These are phyloP conservation scores for Ophiocytium majus DNA, from an alignment of 352 stramenopile species.

Conservation along the genomic window DNA sequence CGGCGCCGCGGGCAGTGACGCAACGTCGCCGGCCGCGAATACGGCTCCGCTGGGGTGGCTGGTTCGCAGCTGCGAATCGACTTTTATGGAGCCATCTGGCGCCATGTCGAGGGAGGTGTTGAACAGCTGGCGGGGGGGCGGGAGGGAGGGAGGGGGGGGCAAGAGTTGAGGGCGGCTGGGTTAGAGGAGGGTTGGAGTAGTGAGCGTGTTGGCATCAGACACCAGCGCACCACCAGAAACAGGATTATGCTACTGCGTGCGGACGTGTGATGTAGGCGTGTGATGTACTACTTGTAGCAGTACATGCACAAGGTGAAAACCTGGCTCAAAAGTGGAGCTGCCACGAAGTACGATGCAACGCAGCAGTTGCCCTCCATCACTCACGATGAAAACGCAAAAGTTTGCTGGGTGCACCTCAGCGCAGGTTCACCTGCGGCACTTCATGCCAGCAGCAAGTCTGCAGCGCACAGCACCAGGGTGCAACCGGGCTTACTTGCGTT, in stretches of 20 bases:
- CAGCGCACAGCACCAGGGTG: no score
- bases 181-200: neutral
- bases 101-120: conserved; percentile 19
- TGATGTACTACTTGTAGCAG: no score
- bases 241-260: neutral
- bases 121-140: conserved; percentile 29
- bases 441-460: no score
- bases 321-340: no score
- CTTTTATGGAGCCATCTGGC: conserved; percentile 28
- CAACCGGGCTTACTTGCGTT: no score
- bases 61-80: conserved; percentile 42
- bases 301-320: no score
- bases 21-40: conserved; percentile 57
- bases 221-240: neutral
- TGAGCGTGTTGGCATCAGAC: neutral
- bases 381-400: no score
- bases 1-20: neutral
- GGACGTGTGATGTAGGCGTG: neutral
- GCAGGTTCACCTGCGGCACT: no score
- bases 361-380: no score
- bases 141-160: no score
- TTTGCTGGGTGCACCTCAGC: no score
- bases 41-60: conserved; percentile 52
- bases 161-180: neutral
- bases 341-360: no score